Conservation (phyloP, 176 grass and related monocot species). For the Oropetium thomaeum region DNA sequence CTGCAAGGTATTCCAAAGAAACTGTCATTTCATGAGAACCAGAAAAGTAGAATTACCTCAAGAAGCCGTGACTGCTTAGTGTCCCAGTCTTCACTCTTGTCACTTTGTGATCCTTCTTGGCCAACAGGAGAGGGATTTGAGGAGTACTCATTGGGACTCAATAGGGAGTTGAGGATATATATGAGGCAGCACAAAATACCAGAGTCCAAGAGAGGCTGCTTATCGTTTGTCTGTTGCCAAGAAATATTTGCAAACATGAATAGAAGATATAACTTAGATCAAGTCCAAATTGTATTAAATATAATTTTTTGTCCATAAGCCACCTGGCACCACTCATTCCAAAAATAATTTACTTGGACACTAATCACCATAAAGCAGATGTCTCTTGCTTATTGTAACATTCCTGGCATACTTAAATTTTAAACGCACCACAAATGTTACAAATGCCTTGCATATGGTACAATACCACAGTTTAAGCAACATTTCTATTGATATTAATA, state of each 20-base stretch:
- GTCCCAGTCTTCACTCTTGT: constrained; percentile 55
- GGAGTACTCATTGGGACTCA: constrained; percentile 61
- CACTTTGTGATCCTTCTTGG: constrained; percentile 52
- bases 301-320: not conserved
- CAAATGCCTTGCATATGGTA: not conserved
- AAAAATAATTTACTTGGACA: not conserved
- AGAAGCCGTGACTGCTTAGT: constrained; percentile 56
- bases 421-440: not conserved
- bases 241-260: constrained; percentile 60
- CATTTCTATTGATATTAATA: not conserved
- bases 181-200: constrained; percentile 97
- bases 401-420: constrained; percentile 14
- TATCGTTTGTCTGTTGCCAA: constrained; percentile 73
- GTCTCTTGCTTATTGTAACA: constrained; percentile 11
- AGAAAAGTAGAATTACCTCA: constrained; percentile 62
- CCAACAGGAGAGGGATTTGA: constrained; percentile 37
- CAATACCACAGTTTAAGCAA: constrained; percentile 18
- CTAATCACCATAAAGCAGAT: constrained; percentile 13
- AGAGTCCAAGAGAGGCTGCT: constrained; percentile 92
- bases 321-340: not conserved
- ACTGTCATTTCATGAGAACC: constrained; percentile 24
- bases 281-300: constrained; percentile 26
- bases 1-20: constrained; percentile 22
- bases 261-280: too few relatives aligned
- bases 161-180: constrained; percentile 88